Evolutionary conservation across 2,329 filamentous ascomycete species (phyloP), one percentile per base, ranked within the genome.

Genomic region (Aspergillus thermomutatus): DNA sequence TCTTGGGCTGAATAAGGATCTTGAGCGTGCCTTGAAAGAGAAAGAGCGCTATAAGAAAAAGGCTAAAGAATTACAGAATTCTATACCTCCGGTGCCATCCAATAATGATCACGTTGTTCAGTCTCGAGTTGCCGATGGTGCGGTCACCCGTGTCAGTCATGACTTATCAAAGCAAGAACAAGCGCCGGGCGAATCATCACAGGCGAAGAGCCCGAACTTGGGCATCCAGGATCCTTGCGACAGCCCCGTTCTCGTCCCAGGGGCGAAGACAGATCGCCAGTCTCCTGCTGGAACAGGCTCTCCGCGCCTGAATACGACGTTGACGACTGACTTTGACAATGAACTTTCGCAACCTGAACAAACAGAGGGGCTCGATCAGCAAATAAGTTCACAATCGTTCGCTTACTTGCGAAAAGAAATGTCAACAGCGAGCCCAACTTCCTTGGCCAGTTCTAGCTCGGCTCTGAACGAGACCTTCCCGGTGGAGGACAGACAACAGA

Each of bases 31-130:
- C 1, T 75, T 96, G 62, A 96, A 96, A 71, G 94, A 97, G 65
- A 97, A 97, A 75, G 93, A 97, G 64, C 88, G 89, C 66, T 97
- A 97, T 71, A 87, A 90, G 66, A 92, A 88, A 73, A 96, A 94
- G 74, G 72, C 96, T 46, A 96, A 96, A 74, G 92, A 97, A 55
- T 73, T 84, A 57, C 75, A 85, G 62, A 77, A 76, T 28, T 77
- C 82, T 56, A 72, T 78, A 25, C 77, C 76, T 41, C 70, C 73
- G 10, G 55, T 75, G 17, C 71, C 72, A 31, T 57, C 61, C 14
- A 64, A 54, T 3, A 50, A 53, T 21, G 63, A 60, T 28, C 41
- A 54, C 28, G 56, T 17, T 14, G 23, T 56, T 40, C 59, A 56
- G 52, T 55, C 49, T 47, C 62, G 59, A 55, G 56, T 56, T 49